A percentile compares a stretch with the other conserved stretches of the same genome.
Conservation (phyloP, 805 yeast species). For the Ogataea glucozyma region DNA sequence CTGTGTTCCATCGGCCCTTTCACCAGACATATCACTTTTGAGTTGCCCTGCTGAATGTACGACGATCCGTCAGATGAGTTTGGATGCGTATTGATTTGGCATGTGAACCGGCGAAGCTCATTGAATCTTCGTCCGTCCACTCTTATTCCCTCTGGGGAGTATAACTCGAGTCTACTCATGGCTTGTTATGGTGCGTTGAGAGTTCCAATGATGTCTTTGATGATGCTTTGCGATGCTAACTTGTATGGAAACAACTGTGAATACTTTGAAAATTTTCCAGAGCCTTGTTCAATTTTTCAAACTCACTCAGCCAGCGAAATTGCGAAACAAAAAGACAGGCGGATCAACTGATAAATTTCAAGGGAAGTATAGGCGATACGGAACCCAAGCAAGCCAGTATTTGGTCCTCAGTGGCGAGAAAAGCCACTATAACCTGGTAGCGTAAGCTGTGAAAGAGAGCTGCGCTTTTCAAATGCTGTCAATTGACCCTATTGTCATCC, state of each 20-base stretch:
- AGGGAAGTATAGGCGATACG: not conserved
- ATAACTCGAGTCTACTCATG: constrained; percentile 64
- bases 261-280: not conserved
- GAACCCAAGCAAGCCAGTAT: no score
- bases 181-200: not conserved
- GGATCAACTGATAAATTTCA: no score
- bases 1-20: constrained; percentile 79
- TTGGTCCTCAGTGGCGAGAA: no score
- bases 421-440: no score
- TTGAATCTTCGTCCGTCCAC: constrained; percentile 95
- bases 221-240: no score
- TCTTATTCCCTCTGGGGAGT: constrained; percentile 93
- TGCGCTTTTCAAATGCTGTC: constrained; percentile 1
- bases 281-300: no score
- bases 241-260: no score
- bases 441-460: not conserved
- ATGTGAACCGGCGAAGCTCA: constrained; percentile 79
- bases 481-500: constrained; percentile 12
- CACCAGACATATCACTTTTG: constrained; percentile 82
- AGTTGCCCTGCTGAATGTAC: constrained; percentile 86
- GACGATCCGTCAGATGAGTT: constrained; percentile 90
- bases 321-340: no score
- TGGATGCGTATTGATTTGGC: constrained; percentile 86
- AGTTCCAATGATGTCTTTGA: not conserved
- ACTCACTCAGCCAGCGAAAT: no score